Conservation (phyloP, 2,329 filamentous ascomycete genomes). For the Diplocarpon rosae region DNA sequence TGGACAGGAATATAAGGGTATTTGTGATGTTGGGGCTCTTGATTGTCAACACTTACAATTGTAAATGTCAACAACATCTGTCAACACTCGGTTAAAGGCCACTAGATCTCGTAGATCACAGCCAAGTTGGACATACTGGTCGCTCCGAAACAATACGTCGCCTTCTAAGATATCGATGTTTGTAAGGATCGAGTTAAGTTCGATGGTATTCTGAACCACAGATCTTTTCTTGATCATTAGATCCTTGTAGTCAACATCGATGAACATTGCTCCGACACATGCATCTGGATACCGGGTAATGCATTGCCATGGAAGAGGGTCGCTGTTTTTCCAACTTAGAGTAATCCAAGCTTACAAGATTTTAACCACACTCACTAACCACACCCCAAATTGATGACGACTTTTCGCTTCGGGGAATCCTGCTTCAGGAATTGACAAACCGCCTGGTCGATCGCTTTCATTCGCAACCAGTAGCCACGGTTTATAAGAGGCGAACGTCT, state of each 20-base stretch:
- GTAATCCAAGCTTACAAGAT: background rate
- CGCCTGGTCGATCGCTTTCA: conserved; percentile 68
- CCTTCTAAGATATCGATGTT: conserved; percentile 33
- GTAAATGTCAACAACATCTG: conserved; percentile 43
- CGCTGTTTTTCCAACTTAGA: conserved; percentile 42
- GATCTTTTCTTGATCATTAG: conserved; percentile 65
- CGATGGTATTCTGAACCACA: conserved; percentile 52
- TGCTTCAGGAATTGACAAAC: conserved; percentile 62
- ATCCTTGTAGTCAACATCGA: conserved; percentile 80
- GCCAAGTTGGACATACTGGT: conserved; percentile 66
- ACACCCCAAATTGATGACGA: conserved; percentile 77
- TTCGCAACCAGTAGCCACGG: conserved; percentile 61
- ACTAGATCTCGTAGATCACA: conserved; percentile 66
- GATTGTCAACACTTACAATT: conserved; percentile 32
- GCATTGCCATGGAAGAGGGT: conserved; percentile 78
- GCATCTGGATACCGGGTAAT: conserved; percentile 52
- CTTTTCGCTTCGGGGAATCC: conserved; percentile 46
- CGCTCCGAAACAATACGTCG: conserved; percentile 49
- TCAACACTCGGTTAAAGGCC: conserved; percentile 48
- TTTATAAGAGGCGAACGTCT: conserved; percentile 82
- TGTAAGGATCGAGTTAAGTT: conserved; percentile 43
- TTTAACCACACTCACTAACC: conserved; percentile 58
- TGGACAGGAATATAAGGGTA: background rate
- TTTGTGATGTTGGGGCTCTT: background rate
- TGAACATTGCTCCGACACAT: conserved; percentile 52